Percentiles rank a stretch among this genome's conserved stretches.
Evolutionary conservation across 2,329 filamentous ascomycete genomes (phyloP).

Genomic region (Fusarium sp.): DNA sequence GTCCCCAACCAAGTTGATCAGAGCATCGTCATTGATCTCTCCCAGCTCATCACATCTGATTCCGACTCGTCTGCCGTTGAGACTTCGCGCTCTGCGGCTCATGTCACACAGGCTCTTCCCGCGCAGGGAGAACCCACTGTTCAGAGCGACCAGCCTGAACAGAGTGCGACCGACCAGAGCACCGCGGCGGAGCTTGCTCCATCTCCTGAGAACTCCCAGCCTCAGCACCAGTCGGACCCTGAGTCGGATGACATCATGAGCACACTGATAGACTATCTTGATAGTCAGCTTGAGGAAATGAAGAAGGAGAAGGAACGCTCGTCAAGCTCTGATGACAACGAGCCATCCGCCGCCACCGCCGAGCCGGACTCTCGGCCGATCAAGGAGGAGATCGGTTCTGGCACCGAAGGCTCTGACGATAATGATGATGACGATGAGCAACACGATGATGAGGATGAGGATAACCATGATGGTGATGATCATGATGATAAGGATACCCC

Average conservation of each 20-base stretch:
- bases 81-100: not conserved
- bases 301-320: not conserved
- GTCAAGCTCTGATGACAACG: not conserved
- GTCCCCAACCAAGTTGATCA: not conserved
- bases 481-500: not conserved
- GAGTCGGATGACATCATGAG: not conserved
- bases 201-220: not conserved
- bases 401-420: not conserved
- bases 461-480: not conserved
- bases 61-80: constrained; percentile 26
- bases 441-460: not conserved
- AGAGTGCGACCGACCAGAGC: not conserved
- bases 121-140: not conserved
- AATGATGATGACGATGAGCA: not conserved
- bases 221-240: not conserved
- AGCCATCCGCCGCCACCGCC: constrained; percentile 9
- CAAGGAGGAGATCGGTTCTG: constrained; percentile 5
- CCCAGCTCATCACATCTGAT: constrained; percentile 18
- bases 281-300: not conserved
- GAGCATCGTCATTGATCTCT: constrained; percentile 17
- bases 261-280: not conserved
- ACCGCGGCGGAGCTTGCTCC: not conserved
- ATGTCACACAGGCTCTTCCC: not conserved
- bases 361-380: constrained; percentile 1
- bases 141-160: not conserved